A percentile compares a stretch with the other conserved stretches of the same genome.
These are phyloP conservation scores for Curvularia sp. DNA, from an alignment of 2,329 filamentous ascomycete species.

Conservation along the genomic window DNA sequence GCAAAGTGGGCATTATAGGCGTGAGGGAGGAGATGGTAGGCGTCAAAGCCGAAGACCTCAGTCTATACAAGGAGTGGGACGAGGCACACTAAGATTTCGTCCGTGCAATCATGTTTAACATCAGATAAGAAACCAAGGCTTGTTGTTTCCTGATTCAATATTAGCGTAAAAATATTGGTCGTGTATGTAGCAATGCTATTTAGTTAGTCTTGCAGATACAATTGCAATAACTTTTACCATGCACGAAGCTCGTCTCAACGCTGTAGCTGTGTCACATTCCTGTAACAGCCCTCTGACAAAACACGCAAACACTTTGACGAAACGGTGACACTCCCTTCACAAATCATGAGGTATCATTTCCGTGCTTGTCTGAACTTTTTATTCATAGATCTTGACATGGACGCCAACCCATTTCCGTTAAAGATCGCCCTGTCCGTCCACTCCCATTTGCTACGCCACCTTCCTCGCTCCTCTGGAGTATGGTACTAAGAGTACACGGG, in stretches of 20 bases:
- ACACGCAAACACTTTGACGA: not conserved
- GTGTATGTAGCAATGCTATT: not conserved
- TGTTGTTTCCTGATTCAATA: not conserved
- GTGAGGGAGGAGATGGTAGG: constrained; percentile 79
- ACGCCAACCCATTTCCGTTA: constrained; percentile 51
- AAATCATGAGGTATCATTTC: constrained; percentile 24
- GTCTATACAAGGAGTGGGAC: constrained; percentile 53
- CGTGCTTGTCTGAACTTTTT: constrained; percentile 49
- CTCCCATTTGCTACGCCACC: constrained; percentile 44
- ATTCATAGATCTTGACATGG: constrained; percentile 53
- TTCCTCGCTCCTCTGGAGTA: constrained; percentile 41
- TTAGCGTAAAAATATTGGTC: constrained; percentile 13
- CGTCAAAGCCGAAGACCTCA: constrained; percentile 53
- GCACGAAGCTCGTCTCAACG: too few relatives aligned
- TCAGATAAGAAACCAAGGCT: not conserved
- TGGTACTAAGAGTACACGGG: constrained; percentile 52
- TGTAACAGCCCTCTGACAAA: not conserved
- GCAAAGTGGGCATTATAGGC: constrained; percentile 70
- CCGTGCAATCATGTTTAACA: not conserved
- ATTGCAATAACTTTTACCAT: not conserved
- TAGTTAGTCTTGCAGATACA: not conserved
- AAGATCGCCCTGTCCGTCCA: constrained; percentile 47
- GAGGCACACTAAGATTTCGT: constrained; percentile 6
- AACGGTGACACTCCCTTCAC: constrained; percentile 18
- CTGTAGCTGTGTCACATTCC: too few relatives aligned